A percentile compares a stretch with the other conserved stretches of the same genome.
These are phyloP conservation scores for Creolimax fragrantissima DNA, from an alignment of 78 protist genomes.

Conservation along the genomic window DNA sequence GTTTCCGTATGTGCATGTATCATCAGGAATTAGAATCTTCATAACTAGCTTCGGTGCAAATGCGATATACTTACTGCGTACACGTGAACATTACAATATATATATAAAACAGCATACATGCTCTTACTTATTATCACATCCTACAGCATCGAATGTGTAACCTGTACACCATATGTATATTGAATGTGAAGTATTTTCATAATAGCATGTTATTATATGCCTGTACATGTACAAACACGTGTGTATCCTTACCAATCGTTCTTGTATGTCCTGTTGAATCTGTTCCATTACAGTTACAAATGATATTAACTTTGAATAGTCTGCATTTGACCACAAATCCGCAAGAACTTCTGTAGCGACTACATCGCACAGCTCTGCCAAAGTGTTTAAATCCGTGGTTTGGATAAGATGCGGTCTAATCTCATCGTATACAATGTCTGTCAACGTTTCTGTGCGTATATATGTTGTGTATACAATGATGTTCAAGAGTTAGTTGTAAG, in stretches of 20 bases:
- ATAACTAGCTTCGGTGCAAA: too few species aligned
- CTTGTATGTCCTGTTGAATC: not conserved
- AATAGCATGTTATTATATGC: not conserved
- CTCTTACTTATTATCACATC: too few species aligned
- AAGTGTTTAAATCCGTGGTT: not conserved
- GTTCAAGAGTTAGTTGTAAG: too few species aligned
- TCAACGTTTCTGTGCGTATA: not conserved
- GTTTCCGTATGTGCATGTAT: too few species aligned
- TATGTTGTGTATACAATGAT: too few species aligned
- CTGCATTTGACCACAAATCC: not conserved
- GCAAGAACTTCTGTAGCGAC: not conserved
- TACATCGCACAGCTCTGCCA: constrained; percentile 1
- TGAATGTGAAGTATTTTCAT: too few species aligned
- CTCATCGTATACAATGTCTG: not conserved
- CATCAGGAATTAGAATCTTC: too few species aligned
- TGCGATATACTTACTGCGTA: too few species aligned
- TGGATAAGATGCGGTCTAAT: not conserved
- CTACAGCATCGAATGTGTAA: too few species aligned
- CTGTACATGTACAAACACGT: not conserved
- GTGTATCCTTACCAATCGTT: not conserved
- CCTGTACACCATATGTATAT: too few species aligned
- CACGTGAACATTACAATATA: too few species aligned
- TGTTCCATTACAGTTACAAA: not conserved
- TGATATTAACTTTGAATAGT: not conserved
- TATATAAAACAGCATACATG: too few species aligned